phyloP scores from a whole-genome alignment of 805 yeast genomes.

The Yamadazyma kitorensis region DNA sequence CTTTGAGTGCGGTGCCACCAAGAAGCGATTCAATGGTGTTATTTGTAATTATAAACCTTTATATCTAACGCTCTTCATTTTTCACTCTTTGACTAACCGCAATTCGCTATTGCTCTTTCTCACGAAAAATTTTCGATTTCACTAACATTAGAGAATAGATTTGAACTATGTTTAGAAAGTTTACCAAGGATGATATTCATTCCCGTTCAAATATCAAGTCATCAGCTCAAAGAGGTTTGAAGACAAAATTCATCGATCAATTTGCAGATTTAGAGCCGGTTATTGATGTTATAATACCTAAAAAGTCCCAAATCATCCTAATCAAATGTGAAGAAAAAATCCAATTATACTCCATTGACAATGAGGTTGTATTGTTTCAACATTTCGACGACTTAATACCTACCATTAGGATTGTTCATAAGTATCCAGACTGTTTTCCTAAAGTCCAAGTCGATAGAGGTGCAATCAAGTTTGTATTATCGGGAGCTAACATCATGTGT shows the following conservation, averaged over 20 bases:
- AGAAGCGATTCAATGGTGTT: conserved; percentile 32
- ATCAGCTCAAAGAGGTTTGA: conserved; percentile 89
- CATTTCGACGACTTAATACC: conserved; percentile 81
- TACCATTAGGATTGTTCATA: conserved; percentile 69
- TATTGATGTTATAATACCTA: conserved; percentile 82
- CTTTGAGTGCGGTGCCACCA: conserved; percentile 48
- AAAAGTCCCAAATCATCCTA: conserved; percentile 76
- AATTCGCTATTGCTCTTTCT: not conserved
- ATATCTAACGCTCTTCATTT: conserved; percentile 20
- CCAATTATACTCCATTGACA: conserved; percentile 70
- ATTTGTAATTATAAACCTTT: conserved; percentile 46
- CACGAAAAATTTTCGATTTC: conserved; percentile 1
- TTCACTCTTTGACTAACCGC: not conserved
- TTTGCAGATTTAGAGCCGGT: conserved; percentile 73
- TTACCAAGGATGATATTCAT: conserved; percentile 82
- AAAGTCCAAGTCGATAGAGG: conserved; percentile 90
- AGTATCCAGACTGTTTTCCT: conserved; percentile 81
- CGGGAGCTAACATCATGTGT: conserved; percentile 97
- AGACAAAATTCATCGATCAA: conserved; percentile 66
- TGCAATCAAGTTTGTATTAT: conserved; percentile 90
- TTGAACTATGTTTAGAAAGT: conserved; percentile 52
- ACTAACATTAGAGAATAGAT: too few species aligned
- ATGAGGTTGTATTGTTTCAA: conserved; percentile 74
- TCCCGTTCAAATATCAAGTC: conserved; percentile 90
- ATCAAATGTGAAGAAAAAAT: conserved; percentile 89